These are phyloP conservation scores for Aurantiochytrium sp. DNA, from an alignment of 108 stramenopile genomes.

Conservation along the genomic window DNA sequence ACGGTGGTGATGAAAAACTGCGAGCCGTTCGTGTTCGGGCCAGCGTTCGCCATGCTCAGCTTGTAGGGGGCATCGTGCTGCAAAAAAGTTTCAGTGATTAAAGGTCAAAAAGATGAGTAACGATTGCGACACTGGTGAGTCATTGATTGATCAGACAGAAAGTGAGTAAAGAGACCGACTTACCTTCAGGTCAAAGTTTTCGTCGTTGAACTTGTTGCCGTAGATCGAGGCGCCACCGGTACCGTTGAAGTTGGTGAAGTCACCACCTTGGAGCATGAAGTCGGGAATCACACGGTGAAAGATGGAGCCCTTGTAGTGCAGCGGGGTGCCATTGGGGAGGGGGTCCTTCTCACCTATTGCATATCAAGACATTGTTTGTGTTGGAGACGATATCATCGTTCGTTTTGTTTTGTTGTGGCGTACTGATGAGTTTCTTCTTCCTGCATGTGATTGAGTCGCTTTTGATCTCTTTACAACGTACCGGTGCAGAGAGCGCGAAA, in stretches of 20 bases:
- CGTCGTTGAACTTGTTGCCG: slow-evolving; percentile 73
- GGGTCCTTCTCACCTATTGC: slow-evolving; percentile 57
- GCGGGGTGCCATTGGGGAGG: slow-evolving; percentile 59
- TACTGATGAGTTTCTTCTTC: no score
- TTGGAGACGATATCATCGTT: no score
- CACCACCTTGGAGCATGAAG: slow-evolving; percentile 92
- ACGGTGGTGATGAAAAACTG: slow-evolving; percentile 94
- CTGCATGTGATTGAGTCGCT: no score
- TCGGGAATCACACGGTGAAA: slow-evolving; percentile 85
- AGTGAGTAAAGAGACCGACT: slow-evolving; percentile 16
- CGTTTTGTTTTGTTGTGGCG: no score
- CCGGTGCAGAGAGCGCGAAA: slow-evolving; percentile 93
- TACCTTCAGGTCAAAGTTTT: slow-evolving; percentile 57
- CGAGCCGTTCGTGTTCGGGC: slow-evolving; percentile 82
- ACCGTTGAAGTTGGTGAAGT: slow-evolving; percentile 77
- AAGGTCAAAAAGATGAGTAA: background rate
- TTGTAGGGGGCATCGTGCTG: slow-evolving; percentile 72
- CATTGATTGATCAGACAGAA: background rate
- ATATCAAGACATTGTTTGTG: no score
- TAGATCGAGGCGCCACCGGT: slow-evolving; percentile 83
- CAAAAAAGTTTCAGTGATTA: background rate
- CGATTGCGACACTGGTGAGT: background rate
- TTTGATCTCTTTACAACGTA: slow-evolving; percentile 41
- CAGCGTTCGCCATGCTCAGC: slow-evolving; percentile 86
- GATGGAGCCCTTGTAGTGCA: slow-evolving; percentile 57